Evolutionary conservation across 2,329 filamentous ascomycete genomes (phyloP).

Genomic region (Penicillium sp.): DNA sequence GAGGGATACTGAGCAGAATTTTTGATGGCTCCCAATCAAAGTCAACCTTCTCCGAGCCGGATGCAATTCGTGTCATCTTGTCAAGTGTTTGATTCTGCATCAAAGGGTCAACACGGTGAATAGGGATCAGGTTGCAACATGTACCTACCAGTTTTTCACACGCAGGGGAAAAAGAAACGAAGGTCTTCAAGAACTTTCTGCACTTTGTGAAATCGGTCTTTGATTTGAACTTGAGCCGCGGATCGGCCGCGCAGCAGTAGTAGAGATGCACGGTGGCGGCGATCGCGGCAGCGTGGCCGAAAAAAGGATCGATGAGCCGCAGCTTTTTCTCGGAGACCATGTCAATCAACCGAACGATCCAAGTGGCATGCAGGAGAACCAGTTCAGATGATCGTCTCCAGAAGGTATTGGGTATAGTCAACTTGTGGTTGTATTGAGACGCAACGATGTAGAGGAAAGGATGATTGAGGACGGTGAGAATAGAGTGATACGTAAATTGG

Average conservation of each 20-base stretch:
- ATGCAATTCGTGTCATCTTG: conserved; percentile 46
- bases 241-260: conserved; percentile 48
- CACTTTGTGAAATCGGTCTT: conserved; percentile 50
- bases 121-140: not conserved
- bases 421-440: conserved; percentile 47
- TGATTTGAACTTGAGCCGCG: conserved; percentile 47
- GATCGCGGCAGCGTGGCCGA: conserved; percentile 48
- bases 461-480: conserved; percentile 49
- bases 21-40: conserved; percentile 51
- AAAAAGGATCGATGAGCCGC: conserved; percentile 47
- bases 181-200: conserved; percentile 45
- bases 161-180: conserved; percentile 44
- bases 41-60: conserved; percentile 45
- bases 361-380: conserved; percentile 48
- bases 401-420: conserved; percentile 50
- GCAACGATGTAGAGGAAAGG: conserved; percentile 51
- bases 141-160: conserved; percentile 42
- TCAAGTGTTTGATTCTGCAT: conserved; percentile 44
- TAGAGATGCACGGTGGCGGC: conserved; percentile 51
- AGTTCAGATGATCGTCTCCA: conserved; percentile 50
- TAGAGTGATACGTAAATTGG: conserved; percentile 50
- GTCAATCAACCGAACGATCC: conserved; percentile 51
- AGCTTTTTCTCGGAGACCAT: conserved; percentile 50
- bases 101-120: conserved; percentile 5
- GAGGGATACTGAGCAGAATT: conserved; percentile 48